These are phyloP conservation scores for Brassica carinata DNA, from an alignment of 345 rosid genomes.

Conservation along the genomic window DNA sequence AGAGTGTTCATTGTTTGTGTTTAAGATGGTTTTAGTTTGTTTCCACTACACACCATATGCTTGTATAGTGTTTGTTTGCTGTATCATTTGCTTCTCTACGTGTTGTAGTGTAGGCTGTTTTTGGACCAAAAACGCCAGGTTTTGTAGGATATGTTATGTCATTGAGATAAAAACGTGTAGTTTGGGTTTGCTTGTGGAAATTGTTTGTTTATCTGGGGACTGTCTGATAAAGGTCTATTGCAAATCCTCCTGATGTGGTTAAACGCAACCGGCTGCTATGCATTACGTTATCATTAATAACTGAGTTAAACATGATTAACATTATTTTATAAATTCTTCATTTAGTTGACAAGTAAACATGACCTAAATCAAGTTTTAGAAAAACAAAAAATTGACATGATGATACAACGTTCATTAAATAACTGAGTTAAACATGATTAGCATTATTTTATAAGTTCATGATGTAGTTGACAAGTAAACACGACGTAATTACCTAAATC, in stretches of 20 bases:
- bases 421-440: too few species aligned
- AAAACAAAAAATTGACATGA: too few species aligned
- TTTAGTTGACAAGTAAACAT: background rate
- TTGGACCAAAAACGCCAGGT: slow-evolving; percentile 21
- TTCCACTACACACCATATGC: slow-evolving; percentile 16
- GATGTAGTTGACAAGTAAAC: too few species aligned
- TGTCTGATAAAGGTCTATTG: background rate
- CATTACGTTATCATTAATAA: background rate
- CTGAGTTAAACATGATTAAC: background rate
- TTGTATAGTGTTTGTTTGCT: slow-evolving; percentile 38
- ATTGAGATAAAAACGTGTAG: slow-evolving; percentile 21
- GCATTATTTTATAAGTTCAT: too few species aligned
- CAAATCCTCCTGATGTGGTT: too few species aligned
- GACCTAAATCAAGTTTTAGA: background rate
- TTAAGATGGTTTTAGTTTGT: background rate
- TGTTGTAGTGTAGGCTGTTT: slow-evolving; percentile 30
- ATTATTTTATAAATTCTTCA: background rate
- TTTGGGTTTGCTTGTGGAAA: background rate
- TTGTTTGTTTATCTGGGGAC: background rate
- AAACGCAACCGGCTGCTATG: too few species aligned
- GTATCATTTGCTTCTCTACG: slow-evolving; percentile 17
- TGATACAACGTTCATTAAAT: too few species aligned
- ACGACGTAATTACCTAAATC: too few species aligned
- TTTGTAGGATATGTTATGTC: slow-evolving; percentile 12
- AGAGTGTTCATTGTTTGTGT: slow-evolving; percentile 23